Base-by-base conservation (phyloP, 441 rosid species). In the Erodium moschatum region DNA sequence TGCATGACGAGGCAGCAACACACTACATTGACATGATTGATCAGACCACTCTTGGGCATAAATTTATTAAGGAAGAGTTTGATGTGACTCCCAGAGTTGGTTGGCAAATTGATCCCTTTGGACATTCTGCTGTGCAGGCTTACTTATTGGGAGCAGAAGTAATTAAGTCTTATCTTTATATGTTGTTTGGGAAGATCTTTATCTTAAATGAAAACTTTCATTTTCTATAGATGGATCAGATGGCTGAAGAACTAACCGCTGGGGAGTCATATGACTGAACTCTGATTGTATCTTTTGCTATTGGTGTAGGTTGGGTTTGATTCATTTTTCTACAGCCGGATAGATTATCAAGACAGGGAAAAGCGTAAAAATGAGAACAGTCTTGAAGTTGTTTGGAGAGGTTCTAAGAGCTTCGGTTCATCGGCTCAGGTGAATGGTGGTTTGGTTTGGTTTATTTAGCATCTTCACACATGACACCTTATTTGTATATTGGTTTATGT, bases 81-180 rank as follows among this genome's bases (percentile, higher is more conserved):
- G 88, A 85, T 68, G 82, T 95, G 76, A 91, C 92, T 69, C 99
- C 99, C 21, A 95, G 97, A 81, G 87, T 90, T 78, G 97, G 97
- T 78, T 95, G 99, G 99, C 99, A 95, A 81, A 91, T 95, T 71
- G 99, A 95, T 67, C 99, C 99, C 38, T 95, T 95, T 81, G 99
- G 99, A 71, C 99, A 95, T 86, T 91, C 99, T 80, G 99, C 96
- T 0, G 97, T 87, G 69, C 98, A 95, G 78, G 99, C 98, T 69
- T 95, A 92, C 82, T 83, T 92, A 83, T 83, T 95, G 80, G 93
- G 99, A 67, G 91, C 97, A 60, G 97, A 91, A 73, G 99, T 89
- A 77, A 54, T 52, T 52, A 40, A 40, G 11, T 7, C 62, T 24
- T 18, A 54, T 54, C 1, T 54, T 18, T 18, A 54, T 54, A 9